phyloP scores from a whole-genome alignment of 352 stramenopile genomes.

The Globisporangium viniferum region DNA sequence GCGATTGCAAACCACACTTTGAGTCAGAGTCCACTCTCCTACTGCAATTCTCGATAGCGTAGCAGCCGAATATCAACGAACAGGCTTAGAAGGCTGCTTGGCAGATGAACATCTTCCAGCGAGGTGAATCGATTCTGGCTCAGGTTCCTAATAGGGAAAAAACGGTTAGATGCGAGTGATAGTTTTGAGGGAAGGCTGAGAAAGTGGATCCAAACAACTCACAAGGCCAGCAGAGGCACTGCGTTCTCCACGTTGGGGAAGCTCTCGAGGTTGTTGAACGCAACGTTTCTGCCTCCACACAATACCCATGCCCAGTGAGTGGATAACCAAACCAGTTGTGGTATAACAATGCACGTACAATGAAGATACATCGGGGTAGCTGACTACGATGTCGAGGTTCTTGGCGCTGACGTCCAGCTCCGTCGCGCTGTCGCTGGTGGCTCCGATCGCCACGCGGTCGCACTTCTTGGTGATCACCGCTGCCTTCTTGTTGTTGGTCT shows the following conservation, averaged over 20 bases:
- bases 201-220: neutral
- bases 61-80: neutral
- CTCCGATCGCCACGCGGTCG: neutral
- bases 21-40: neutral
- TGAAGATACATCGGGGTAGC: neutral
- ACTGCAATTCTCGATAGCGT: neutral
- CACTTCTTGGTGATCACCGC: constrained; percentile 9
- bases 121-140: constrained; percentile 3
- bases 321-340: no score
- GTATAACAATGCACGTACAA: neutral
- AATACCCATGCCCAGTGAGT: neutral
- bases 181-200: neutral
- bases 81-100: neutral
- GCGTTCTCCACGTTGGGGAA: neutral
- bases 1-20: no score
- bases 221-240: neutral
- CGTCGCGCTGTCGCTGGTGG: neutral
- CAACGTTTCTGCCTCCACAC: constrained; percentile 8
- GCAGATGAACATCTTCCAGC: neutral
- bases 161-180: neutral
- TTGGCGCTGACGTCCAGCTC: constrained; percentile 2
- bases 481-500: neutral
- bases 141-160: neutral
- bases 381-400: constrained; percentile 2
- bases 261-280: constrained; percentile 14